A percentile compares a stretch with the other conserved stretches of the same genome.
These are phyloP conservation scores for Pinus albicaulis DNA, from an alignment of 75 land plant genomes.

Conservation along the genomic window DNA sequence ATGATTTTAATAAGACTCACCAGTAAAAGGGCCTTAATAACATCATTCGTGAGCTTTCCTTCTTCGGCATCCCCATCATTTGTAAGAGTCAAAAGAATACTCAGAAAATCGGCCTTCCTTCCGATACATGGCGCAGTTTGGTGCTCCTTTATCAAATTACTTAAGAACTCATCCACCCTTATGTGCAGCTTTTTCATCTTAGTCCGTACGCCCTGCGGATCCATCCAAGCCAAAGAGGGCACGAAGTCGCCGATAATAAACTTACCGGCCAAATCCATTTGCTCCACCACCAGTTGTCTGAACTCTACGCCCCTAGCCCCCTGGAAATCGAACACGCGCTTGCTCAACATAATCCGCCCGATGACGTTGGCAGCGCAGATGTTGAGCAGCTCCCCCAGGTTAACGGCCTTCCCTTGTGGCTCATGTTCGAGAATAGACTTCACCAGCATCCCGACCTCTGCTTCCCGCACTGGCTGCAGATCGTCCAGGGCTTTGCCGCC, in stretches of 20 bases:
- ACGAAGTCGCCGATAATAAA: slow-evolving; percentile 16
- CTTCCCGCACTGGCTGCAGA: not conserved
- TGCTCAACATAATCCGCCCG: not conserved
- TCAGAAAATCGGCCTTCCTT: slow-evolving; percentile 25
- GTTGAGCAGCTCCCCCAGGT: not conserved
- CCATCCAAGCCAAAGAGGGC: slow-evolving; percentile 15
- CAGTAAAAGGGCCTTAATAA: slow-evolving; percentile 12
- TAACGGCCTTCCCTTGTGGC: not conserved
- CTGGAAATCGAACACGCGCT: slow-evolving; percentile 7
- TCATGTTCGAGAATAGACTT: not conserved
- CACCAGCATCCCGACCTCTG: slow-evolving; percentile 13
- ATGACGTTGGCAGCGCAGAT: not conserved
- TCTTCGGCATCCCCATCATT: slow-evolving; percentile 13
- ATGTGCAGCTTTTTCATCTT: slow-evolving; percentile 32
- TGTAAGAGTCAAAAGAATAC: slow-evolving; percentile 11
- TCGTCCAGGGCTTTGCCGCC: no score
- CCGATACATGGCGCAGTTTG: not conserved
- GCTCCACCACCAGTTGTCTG: slow-evolving; percentile 16
- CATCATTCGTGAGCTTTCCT: not conserved
- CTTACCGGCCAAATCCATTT: slow-evolving; percentile 4
- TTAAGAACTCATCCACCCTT: slow-evolving; percentile 22
- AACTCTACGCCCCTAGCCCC: slow-evolving; percentile 13
- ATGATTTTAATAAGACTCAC: not conserved
- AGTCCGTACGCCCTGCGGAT: not conserved
- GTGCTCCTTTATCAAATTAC: slow-evolving; percentile 33